Conservation (phyloP, 2,329 filamentous ascomycete genomes). For the Elsinoe australis region DNA sequence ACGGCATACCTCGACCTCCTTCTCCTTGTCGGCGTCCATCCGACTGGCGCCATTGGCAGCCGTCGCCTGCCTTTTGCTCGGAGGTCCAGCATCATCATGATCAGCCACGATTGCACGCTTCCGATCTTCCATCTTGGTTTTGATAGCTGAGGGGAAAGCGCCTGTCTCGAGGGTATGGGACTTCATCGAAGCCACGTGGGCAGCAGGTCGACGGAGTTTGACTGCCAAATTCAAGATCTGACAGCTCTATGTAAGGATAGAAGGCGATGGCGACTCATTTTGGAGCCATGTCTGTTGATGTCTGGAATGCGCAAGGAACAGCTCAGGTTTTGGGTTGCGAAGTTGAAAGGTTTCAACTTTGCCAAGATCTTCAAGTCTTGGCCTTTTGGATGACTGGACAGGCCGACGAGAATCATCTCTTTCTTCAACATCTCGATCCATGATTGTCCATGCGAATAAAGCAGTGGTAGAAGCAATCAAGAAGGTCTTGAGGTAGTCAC, state of each 20-base stretch:
- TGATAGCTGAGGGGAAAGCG: constrained; percentile 68
- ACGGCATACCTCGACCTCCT: constrained; percentile 64
- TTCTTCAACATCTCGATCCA: no score
- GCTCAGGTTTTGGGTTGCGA: not conserved
- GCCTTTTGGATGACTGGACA: not conserved
- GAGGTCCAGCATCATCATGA: constrained; percentile 75
- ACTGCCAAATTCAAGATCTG: not conserved
- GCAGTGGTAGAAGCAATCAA: no score
- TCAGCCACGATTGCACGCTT: constrained; percentile 83
- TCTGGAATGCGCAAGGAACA: constrained; percentile 9
- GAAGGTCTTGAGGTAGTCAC: no score
- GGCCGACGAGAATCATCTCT: no score
- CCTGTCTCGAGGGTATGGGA: constrained; percentile 67
- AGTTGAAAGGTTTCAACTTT: constrained; percentile 8
- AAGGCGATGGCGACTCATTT: constrained; percentile 7
- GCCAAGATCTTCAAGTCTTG: constrained; percentile 13
- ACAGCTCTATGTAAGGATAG: not conserved
- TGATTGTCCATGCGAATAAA: no score
- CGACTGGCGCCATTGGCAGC: constrained; percentile 67
- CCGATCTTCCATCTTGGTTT: constrained; percentile 98
- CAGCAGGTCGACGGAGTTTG: not conserved
- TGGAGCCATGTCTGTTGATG: not conserved
- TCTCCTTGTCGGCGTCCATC: constrained; percentile 57
- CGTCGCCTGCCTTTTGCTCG: constrained; percentile 79
- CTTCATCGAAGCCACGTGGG: constrained; percentile 67